Conservation (phyloP, 352 stramenopile genomes). For the Phytophthora meadii region DNA sequence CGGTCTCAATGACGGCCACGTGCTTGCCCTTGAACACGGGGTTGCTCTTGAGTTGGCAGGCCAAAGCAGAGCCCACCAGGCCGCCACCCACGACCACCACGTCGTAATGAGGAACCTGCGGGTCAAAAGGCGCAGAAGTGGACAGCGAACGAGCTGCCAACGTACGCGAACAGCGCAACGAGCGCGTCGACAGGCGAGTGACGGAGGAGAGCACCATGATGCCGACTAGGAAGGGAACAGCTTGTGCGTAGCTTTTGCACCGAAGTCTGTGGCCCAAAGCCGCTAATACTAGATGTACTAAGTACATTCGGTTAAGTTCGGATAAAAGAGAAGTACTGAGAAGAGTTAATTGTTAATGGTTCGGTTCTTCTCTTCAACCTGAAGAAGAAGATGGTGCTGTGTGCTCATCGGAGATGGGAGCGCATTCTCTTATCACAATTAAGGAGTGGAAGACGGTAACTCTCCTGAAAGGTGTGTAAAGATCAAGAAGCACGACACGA, state of each 20-base stretch:
- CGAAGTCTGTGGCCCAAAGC: slow-evolving; percentile 38
- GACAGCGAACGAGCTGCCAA: slow-evolving; percentile 25
- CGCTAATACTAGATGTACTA: slow-evolving; percentile 14
- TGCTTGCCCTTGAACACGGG: slow-evolving; percentile 82
- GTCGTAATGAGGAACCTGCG: slow-evolving; percentile 68
- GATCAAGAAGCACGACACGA: too few species aligned
- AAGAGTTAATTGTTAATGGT: too few species aligned
- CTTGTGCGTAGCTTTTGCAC: slow-evolving; percentile 32
- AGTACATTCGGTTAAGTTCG: slow-evolving; percentile 12
- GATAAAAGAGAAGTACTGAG: background rate
- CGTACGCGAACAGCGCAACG: slow-evolving; percentile 24
- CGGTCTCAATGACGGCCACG: slow-evolving; percentile 79
- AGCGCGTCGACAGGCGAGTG: slow-evolving; percentile 30
- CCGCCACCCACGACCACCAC: slow-evolving; percentile 86
- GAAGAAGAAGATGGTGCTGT: too few species aligned
- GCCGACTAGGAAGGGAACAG: slow-evolving; percentile 1
- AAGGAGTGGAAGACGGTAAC: too few species aligned
- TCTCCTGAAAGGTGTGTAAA: too few species aligned
- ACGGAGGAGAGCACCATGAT: slow-evolving; percentile 40
- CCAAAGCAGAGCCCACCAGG: slow-evolving; percentile 83
- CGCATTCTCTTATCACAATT: too few species aligned
- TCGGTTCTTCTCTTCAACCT: too few species aligned
- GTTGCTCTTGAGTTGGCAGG: slow-evolving; percentile 82
- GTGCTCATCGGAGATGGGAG: too few species aligned
- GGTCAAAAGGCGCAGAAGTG: slow-evolving; percentile 29